A percentile compares a stretch with the other conserved stretches of the same genome.
These are phyloP conservation scores for Stagonosporopsis cucurbitacearum DNA, from an alignment of 2,329 filamentous ascomycete species.

Conservation along the genomic window DNA sequence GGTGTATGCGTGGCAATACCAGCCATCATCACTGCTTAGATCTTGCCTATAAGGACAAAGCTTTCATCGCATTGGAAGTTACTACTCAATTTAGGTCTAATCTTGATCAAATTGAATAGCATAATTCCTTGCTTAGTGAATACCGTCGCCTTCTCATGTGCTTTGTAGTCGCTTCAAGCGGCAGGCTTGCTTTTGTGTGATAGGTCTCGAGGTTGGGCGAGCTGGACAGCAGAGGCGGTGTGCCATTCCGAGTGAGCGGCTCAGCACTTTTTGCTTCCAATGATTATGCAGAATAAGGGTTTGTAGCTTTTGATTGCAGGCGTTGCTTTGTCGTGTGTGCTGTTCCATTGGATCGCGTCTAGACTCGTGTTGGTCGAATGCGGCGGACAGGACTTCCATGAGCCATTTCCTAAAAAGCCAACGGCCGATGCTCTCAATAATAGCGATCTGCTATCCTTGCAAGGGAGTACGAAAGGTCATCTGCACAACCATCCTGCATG, in stretches of 20 bases:
- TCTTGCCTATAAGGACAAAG: not conserved
- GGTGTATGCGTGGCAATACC: not conserved
- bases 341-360: conserved; percentile 6
- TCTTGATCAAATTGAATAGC: not conserved
- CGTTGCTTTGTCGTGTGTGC: conserved; percentile 4
- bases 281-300: not conserved
- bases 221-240: conserved; percentile 7
- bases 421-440: conserved; percentile 3
- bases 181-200: not conserved
- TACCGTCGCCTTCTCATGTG: not conserved
- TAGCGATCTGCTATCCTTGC: conserved; percentile 1
- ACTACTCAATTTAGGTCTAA: not conserved
- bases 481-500: conserved; percentile 7
- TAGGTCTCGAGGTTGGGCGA: not conserved
- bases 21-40: not conserved
- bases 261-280: conserved; percentile 1
- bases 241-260: not conserved
- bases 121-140: not conserved
- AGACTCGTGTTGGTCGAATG: conserved; percentile 3
- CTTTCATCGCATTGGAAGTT: no score
- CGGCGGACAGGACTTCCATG: conserved; percentile 7
- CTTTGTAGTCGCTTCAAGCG: not conserved
- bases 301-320: not conserved
- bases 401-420: not conserved
- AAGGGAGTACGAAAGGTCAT: conserved; percentile 14